Percentiles rank a stretch among this genome's conserved stretches.
Conservation (phyloP, 2,329 filamentous ascomycete genomes). For the Talaromyces sp. region DNA sequence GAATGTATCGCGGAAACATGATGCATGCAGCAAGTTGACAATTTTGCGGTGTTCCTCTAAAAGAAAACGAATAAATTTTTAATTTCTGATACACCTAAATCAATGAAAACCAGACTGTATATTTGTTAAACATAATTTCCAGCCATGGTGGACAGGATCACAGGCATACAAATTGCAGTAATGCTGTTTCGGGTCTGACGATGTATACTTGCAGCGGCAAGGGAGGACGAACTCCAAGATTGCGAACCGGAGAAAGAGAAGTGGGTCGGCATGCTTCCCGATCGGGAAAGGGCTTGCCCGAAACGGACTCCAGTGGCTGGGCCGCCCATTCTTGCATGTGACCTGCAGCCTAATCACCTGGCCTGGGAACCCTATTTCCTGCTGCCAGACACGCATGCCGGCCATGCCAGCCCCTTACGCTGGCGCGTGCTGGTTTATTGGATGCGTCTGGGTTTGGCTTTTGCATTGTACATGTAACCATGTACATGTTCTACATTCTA, state of each 20-base stretch:
- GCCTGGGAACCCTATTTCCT: conserved; percentile 8
- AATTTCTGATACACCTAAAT: neutral
- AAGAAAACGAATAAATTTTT: neutral
- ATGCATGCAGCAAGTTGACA: neutral
- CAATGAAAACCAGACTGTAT: neutral
- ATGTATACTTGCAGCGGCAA: neutral
- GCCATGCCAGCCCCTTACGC: neutral
- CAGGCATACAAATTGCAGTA: neutral
- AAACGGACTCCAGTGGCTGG: neutral
- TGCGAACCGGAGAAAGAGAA: neutral
- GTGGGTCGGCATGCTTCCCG: neutral
- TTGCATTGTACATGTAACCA: neutral
- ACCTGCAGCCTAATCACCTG: conserved; percentile 5
- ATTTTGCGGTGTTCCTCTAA: neutral
- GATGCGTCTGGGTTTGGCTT: neutral
- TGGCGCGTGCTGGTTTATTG: neutral
- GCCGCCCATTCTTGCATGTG: conserved; percentile 7
- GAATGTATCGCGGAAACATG: neutral
- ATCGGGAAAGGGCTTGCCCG: neutral
- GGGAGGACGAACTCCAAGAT: neutral
- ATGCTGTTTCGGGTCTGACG: neutral
- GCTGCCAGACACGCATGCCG: neutral
- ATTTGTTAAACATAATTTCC: neutral
- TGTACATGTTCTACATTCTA: no score
- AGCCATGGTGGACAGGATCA: neutral